Evolutionary conservation across 164 flowering plant genomes (phyloP).

Genomic region (Amborella trichopoda): DNA sequence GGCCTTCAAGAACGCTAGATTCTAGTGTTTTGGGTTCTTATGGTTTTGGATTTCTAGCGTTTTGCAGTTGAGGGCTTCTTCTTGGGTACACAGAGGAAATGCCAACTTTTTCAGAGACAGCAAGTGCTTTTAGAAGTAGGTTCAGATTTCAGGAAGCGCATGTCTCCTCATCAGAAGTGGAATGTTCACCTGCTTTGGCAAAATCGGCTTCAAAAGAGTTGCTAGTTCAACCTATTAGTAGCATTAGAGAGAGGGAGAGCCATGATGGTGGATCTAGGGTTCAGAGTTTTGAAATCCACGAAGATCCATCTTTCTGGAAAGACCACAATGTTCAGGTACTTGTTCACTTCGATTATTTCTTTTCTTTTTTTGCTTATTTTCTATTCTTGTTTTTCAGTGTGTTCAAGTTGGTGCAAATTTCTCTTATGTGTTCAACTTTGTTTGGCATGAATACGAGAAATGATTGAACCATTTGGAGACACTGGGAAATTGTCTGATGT

Average conservation of each 20-base stretch:
- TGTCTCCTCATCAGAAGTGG: slow-evolving; percentile 12
- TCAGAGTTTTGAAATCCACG: slow-evolving; percentile 65
- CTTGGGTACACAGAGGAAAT: too few relatives aligned
- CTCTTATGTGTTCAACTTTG: background rate
- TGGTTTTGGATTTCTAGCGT: too few relatives aligned
- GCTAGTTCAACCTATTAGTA: slow-evolving; percentile 10
- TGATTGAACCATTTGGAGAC: too few relatives aligned
- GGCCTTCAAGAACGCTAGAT: too few relatives aligned
- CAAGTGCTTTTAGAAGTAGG: slow-evolving; percentile 51
- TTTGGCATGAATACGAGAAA: too few relatives aligned
- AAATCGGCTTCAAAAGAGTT: slow-evolving; percentile 35
- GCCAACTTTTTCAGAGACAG: slow-evolving; percentile 61
- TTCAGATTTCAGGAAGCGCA: slow-evolving; percentile 39
- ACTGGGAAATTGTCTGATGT: too few relatives aligned
- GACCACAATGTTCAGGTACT: slow-evolving; percentile 88
- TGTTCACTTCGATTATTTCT: background rate
- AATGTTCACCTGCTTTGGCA: slow-evolving; percentile 34
- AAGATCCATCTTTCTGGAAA: slow-evolving; percentile 83
- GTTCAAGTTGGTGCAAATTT: too few relatives aligned
- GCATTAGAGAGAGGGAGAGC: slow-evolving; percentile 15
- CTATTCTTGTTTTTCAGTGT: too few relatives aligned
- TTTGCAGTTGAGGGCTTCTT: too few relatives aligned
- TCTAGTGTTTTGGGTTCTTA: too few relatives aligned
- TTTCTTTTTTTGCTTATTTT: background rate
- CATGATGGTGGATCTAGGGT: slow-evolving; percentile 8